phyloP scores from a whole-genome alignment of 2,329 filamentous ascomycete species.

The Calonectria montana region DNA sequence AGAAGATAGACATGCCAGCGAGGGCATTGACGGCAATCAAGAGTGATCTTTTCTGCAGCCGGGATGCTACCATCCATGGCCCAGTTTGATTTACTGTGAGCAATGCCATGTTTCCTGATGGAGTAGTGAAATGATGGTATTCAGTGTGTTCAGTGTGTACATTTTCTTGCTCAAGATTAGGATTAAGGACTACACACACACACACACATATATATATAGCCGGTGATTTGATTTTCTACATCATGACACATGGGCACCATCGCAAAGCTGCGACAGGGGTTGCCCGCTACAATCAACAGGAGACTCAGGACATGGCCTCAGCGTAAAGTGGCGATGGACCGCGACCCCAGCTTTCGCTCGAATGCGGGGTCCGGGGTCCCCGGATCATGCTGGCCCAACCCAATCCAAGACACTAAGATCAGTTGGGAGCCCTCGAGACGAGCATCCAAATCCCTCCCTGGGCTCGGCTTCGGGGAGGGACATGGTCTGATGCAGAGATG shows the following conservation, averaged over 20 bases:
- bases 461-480: background rate
- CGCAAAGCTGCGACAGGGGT: no score
- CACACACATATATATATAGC: background rate
- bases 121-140: background rate
- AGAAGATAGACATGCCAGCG: constrained; percentile 39
- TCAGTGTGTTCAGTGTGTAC: background rate
- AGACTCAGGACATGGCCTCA: background rate
- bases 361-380: background rate
- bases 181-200: background rate
- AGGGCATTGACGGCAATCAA: constrained; percentile 40
- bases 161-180: background rate
- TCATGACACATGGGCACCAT: no score
- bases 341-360: background rate
- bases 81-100: background rate
- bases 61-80: background rate
- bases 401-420: background rate
- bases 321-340: background rate
- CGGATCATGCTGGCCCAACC: background rate
- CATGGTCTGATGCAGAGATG: no score
- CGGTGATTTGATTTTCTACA: background rate
- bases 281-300: background rate
- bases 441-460: background rate
- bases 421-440: background rate
- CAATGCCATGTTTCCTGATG: background rate
- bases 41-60: constrained; percentile 35